Base-by-base conservation (phyloP, 164 flowering plant species). In the Cinnamomum micranthum region DNA sequence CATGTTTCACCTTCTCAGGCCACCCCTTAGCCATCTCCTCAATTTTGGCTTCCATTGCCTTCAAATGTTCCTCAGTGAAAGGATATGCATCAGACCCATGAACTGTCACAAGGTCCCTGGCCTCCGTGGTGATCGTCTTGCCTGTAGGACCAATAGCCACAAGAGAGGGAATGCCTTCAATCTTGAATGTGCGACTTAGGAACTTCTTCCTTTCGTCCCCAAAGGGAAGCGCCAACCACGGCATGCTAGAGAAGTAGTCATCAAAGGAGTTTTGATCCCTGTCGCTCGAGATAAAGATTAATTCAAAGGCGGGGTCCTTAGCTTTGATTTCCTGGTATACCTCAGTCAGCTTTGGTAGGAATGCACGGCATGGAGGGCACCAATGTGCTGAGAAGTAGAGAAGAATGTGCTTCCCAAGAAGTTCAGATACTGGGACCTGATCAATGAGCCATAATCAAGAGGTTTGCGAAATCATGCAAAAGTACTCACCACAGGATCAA, bases 151-250 rank as follows among this genome's bases (percentile, higher is more conserved):
- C 94, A n/a, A 91, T 71, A 20, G 88, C 94, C 6, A 89, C 77
- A 1, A 86, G 77, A 71, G 71, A 77, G 2, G 98, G 95, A 27
- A 91, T 88, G 51, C 89, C 89, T 2, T 15, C 0, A 69, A 88
- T 81, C 79, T 87, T 88, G 82, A 92, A 89, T 2, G 13, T 79
- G 59, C 83, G 80, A 25, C 75, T 75, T 76, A 93, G 68, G 2
- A 70, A 74, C 19, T 74, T 66, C 80, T 84, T 84, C 74, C 88
- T 77, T 10, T 35, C 60, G 55, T 93, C 97, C 1, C 88, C 90
- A 75, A 80, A 89, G 1, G 97, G 95, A 17, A 92, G 85, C 0
- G 94, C 90, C 65, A 91, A 68, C 94, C 97, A 92, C 12, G 95
- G 97, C 97, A 93, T 93, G 6, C 51, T 50, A 0, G 85, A 62